Evolutionary conservation across 805 yeast species (phyloP).

Genomic region (Zygosaccharomyces pseudorouxii): DNA sequence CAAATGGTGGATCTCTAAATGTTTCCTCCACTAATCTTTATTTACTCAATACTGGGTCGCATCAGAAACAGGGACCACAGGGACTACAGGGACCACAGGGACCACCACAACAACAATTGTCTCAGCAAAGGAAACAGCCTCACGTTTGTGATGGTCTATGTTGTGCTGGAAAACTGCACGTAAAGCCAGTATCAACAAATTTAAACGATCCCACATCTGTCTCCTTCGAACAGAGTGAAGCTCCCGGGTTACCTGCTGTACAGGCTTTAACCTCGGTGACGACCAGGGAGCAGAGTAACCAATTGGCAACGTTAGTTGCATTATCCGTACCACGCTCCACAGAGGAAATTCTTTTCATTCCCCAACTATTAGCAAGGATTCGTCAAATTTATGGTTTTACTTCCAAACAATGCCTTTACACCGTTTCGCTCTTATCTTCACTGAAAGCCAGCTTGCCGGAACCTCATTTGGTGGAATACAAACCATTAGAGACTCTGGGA

Average conservation of each 20-base stretch:
- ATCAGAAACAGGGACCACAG: not conserved
- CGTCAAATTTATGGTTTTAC: constrained; percentile 69
- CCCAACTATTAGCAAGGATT: constrained; percentile 62
- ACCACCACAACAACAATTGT: not conserved
- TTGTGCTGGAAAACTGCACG: constrained; percentile 19
- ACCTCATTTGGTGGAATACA: constrained; percentile 21
- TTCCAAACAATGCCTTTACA: constrained; percentile 62
- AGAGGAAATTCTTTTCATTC: constrained; percentile 71
- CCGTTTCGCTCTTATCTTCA: constrained; percentile 68
- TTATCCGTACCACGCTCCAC: constrained; percentile 72
- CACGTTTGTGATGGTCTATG: constrained; percentile 18
- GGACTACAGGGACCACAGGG: not conserved
- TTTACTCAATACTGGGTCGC: constrained; percentile 24
- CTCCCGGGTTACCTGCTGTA: constrained; percentile 72
- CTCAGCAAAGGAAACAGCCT: not conserved
- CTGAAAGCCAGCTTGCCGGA: constrained; percentile 53
- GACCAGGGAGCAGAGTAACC: constrained; percentile 43
- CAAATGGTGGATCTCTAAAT: constrained; percentile 22
- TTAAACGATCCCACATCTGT: constrained; percentile 34
- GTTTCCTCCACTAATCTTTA: constrained; percentile 37
- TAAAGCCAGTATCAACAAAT: constrained; percentile 28
- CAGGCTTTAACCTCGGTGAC: constrained; percentile 58
- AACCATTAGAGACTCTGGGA: constrained; percentile 17
- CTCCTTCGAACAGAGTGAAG: constrained; percentile 60
- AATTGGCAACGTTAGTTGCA: constrained; percentile 57